These are phyloP conservation scores for Pharnaceum exiguum DNA, from an alignment of 148 eudicot genomes.

Conservation along the genomic window DNA sequence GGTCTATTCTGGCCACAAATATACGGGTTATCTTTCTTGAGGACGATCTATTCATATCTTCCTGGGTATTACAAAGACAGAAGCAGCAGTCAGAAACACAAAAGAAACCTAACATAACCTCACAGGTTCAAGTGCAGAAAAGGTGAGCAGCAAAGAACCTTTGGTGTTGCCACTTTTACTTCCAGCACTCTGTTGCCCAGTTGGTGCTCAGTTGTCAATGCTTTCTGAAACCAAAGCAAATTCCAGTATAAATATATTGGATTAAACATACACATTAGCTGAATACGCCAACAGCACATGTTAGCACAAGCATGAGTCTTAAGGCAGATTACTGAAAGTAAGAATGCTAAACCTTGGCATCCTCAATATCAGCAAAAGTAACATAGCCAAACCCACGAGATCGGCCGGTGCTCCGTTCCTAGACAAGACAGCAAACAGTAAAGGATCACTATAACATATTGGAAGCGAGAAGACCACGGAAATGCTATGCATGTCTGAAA, in stretches of 20 bases:
- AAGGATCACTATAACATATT: slow-evolving; percentile 1
- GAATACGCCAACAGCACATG: not conserved
- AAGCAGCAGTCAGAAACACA: not conserved
- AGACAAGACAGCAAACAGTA: slow-evolving; percentile 2
- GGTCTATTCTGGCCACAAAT: slow-evolving; percentile 92
- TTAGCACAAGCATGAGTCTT: not conserved
- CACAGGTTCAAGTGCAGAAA: not conserved
- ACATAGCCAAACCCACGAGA: slow-evolving; percentile 99
- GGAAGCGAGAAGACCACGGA: not conserved
- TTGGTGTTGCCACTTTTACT: slow-evolving; percentile 85
- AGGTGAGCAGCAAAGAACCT: slow-evolving; percentile 21
- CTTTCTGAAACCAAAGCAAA: slow-evolving; percentile 36
- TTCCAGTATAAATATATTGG: not conserved
- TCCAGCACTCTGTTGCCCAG: slow-evolving; percentile 77
- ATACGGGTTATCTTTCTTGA: slow-evolving; percentile 92
- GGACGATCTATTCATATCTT: slow-evolving; percentile 78
- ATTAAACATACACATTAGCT: not conserved
- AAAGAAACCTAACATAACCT: not conserved
- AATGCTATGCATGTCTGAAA: too few relatives aligned
- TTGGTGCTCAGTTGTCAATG: slow-evolving; percentile 65
- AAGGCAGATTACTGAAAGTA: not conserved
- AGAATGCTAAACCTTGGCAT: slow-evolving; percentile 68
- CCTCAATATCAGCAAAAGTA: slow-evolving; percentile 70
- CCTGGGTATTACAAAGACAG: slow-evolving; percentile 44
- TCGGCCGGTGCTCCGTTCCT: slow-evolving; percentile 86